Conservation (phyloP, 306 rosid species). For the Casuarina glauca region DNA sequence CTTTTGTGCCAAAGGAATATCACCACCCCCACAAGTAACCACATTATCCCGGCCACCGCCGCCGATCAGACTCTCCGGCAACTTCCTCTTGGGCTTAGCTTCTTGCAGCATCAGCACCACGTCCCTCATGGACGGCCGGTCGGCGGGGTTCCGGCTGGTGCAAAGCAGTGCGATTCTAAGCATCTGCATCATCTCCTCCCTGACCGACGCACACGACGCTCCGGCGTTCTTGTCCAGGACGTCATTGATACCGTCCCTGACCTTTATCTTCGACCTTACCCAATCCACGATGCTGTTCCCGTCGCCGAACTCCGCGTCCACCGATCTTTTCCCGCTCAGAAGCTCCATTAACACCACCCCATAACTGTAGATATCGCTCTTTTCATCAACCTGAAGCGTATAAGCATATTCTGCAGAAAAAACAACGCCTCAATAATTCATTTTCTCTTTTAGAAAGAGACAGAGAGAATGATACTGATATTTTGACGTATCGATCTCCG, state of each 20-base stretch:
- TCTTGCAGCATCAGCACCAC: conserved; percentile 85
- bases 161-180: conserved; percentile 86
- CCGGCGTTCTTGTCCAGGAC: conserved; percentile 73
- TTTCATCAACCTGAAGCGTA: conserved; percentile 90
- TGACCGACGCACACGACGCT: conserved; percentile 56
- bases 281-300: conserved; percentile 91
- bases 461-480: too few relatives aligned
- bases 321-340: conserved; percentile 60
- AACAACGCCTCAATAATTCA: background rate
- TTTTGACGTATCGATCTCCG: too few relatives aligned
- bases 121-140: conserved; percentile 90
- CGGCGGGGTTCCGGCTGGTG: conserved; percentile 73
- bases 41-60: conserved; percentile 16
- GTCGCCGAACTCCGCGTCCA: conserved; percentile 75
- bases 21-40: conserved; percentile 21
- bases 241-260: conserved; percentile 48
- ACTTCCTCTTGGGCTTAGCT: conserved; percentile 77
- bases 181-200: conserved; percentile 84
- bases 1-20: conserved; percentile 56
- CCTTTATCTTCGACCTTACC: conserved; percentile 65
- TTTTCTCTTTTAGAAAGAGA: background rate
- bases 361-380: conserved; percentile 87
- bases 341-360: conserved; percentile 89
- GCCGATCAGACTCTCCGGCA: conserved; percentile 21
- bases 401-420: conserved; percentile 74